A percentile compares a stretch with the other conserved stretches of the same genome.
Evolutionary conservation across 257 asterid species (phyloP).

Genomic region (Nicotiana noctiflora): DNA sequence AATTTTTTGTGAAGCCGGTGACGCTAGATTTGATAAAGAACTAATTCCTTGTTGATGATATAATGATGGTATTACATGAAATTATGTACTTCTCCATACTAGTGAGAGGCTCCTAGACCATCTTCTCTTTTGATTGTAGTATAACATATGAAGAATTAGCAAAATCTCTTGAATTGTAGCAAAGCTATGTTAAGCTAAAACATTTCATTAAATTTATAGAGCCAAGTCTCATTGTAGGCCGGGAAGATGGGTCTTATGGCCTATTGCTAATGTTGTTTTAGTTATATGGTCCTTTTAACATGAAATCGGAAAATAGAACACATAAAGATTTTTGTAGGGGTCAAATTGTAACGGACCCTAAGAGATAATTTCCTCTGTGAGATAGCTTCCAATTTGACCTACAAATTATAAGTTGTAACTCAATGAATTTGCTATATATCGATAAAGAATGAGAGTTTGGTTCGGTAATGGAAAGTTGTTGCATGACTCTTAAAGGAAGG

Average conservation of each 20-base stretch:
- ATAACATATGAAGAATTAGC: not conserved
- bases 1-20: not conserved
- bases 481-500: not conserved
- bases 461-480: not conserved
- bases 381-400: not conserved
- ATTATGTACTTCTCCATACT: not conserved
- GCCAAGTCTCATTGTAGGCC: not conserved
- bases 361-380: not conserved
- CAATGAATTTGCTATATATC: not conserved
- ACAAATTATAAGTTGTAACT: not conserved
- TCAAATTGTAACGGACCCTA: too few species aligned
- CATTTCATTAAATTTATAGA: not conserved
- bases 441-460: not conserved
- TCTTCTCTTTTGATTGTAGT: not conserved
- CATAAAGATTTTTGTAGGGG: too few species aligned
- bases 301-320: too few species aligned
- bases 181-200: not conserved
- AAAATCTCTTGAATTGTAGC: not conserved
- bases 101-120: not conserved
- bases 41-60: constrained; percentile 5
- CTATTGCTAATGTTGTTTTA: too few species aligned
- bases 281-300: too few species aligned
- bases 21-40: not conserved
- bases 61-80: not conserved
- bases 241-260: too few species aligned